Base-by-base conservation (phyloP, 345 rosid genomes). In the Salix udensis region DNA sequence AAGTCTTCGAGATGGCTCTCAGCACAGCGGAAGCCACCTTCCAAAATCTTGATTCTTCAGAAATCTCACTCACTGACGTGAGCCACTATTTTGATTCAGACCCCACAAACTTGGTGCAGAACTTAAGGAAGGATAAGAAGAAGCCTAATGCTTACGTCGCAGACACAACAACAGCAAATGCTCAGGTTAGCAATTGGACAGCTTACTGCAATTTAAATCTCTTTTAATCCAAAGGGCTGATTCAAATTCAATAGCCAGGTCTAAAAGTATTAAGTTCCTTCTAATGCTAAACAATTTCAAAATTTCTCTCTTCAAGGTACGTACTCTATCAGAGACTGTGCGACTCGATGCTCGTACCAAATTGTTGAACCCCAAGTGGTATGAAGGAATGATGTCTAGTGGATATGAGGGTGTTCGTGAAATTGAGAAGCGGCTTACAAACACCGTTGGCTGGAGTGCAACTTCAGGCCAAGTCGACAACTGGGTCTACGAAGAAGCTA, bases 381-480 rank as follows among this genome's bases (percentile, higher is more conserved):
- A 93, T 60, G 99, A 96, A 87, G 97, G 99, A 68, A 96, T 96
- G 98, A 87, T 96, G 96, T 87, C 97, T 37, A 89, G 86, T 40
- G 99, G 99, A 10, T 96, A 93, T 14, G 99, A 96, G 82, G 99
- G 99, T 36, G 99, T 96, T 34, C 92, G 98, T 0, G 99, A 96
- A 81, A 96, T 96, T 24, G 98, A 96, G 90, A 96, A 96, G 88
- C 82, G 99, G 76, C 90, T 96, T 9, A 89, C 97, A 4, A 93
- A 96, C 70, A 96, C 97, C 0, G 99, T 96, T 4, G 99, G 99
- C 70, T 96, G 99, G 99, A 96, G 98, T 82, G 99, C 98, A 72
- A 96, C 99, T 0, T 96, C 98, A 0, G 98, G 99, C 40, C 98
- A 96, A 82, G 99, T 96, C 2, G 99, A 96, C 86, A 93, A 96